phyloP scores from a whole-genome alignment of 495 filamentous ascomycete genomes.

The Penicillium riverlandense region DNA sequence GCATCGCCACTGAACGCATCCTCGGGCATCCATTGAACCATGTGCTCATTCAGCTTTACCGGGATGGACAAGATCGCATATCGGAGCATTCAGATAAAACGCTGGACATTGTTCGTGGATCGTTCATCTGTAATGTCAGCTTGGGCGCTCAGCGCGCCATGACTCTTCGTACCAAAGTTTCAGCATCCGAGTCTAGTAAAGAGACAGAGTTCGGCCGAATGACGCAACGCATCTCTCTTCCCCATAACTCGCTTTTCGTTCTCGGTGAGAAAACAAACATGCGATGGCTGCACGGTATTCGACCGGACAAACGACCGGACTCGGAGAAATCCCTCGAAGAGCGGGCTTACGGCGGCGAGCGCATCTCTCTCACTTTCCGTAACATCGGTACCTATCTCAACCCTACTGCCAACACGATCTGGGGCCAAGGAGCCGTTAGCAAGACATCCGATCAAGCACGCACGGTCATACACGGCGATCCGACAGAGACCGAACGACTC shows the following conservation, averaged over 20 bases:
- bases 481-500: slow-evolving; percentile 57
- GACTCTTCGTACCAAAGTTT: slow-evolving; percentile 78
- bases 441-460: slow-evolving; percentile 55
- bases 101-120: slow-evolving; percentile 75
- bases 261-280: slow-evolving; percentile 77
- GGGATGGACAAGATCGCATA: slow-evolving; percentile 85
- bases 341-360: slow-evolving; percentile 60
- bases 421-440: slow-evolving; percentile 79
- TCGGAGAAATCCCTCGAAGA: slow-evolving; percentile 62
- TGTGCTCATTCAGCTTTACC: slow-evolving; percentile 88
- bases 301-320: slow-evolving; percentile 68
- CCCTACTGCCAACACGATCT: slow-evolving; percentile 56
- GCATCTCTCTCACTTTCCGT: slow-evolving; percentile 91
- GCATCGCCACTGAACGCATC: slow-evolving; percentile 54
- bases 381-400: slow-evolving; percentile 80
- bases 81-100: slow-evolving; percentile 98
- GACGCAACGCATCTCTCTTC: slow-evolving; percentile 63
- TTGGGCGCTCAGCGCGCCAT: slow-evolving; percentile 88
- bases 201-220: slow-evolving; percentile 29
- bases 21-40: slow-evolving; percentile 86
- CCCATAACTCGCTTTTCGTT: slow-evolving; percentile 82
- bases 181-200: slow-evolving; percentile 13
- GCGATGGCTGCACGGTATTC: slow-evolving; percentile 85
- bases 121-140: slow-evolving; percentile 85
- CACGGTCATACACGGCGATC: slow-evolving; percentile 60